Evolutionary conservation across 371 early-diverging fungal species (phyloP), one percentile per base, ranked within the genome.

Genomic region (Circinella minor): DNA sequence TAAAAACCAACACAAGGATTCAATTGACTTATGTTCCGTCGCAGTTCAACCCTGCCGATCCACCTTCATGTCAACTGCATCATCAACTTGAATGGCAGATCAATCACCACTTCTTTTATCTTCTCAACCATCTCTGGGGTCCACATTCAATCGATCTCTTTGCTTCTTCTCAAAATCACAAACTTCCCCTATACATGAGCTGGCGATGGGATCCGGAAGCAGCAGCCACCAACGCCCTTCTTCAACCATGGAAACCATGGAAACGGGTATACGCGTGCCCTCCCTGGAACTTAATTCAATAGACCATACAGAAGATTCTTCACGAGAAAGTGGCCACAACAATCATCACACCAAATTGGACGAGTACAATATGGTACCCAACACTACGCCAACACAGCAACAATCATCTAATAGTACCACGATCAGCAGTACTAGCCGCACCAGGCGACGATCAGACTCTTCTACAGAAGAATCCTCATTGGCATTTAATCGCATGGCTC

Each of bases 31-130:
- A 74, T 47, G 65, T 80, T 0, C 74, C 81, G 0, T 77, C 77
- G 18, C 55, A 66, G 8, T 68, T 73, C 74, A 75, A 76, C 54
- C 81, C 74, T 27, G 81, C 76, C 17, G 71, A 73, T 46, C 54
- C 74, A 0, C 73, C 73, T 0, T 74, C 74, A 11, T 71, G 71
- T 0, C 70, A 48, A 18, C 54, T 81, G 36, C 46, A 27, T 9
- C 55, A 65, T 8, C 73, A 81, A 20, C 55, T 77, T 55, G 75
- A 77, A 27, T 81, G 81, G 75, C 55, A 54, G 1, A 49, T 81
- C n/a, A 8, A 47, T 17, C 51, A 37, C 0, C 34, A 36, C 0
- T 72, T 61, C 54, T 76, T 75, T 61, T 51, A 54, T 9, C 14
- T 55, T 4, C 49, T 77, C 48, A 71, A 80, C 51, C 13, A 18